These are phyloP conservation scores for Leccinellum rugosiceps DNA, from an alignment of 768 basidiomycete species.

Conservation along the genomic window DNA sequence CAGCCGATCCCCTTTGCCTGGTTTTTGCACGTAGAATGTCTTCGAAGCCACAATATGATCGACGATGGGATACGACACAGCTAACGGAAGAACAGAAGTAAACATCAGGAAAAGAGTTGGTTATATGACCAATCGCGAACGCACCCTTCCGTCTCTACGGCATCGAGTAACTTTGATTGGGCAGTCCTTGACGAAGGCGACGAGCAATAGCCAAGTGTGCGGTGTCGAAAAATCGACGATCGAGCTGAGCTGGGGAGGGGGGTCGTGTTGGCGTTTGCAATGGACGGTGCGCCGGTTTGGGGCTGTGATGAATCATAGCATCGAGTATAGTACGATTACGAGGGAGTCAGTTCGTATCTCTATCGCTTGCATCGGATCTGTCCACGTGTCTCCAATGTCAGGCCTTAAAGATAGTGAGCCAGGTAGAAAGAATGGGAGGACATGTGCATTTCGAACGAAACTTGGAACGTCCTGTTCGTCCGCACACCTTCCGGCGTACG, in stretches of 20 bases:
- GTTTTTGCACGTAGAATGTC: conserved; percentile 69
- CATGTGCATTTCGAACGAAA: conserved; percentile 46
- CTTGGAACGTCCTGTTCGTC: conserved; percentile 71
- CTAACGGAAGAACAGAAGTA: conserved; percentile 36
- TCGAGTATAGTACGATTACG: neutral
- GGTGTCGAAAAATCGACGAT: conserved; percentile 60
- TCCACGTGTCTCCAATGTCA: neutral
- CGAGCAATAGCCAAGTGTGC: conserved; percentile 71
- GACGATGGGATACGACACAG: conserved; percentile 86
- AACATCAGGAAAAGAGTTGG: too few species aligned
- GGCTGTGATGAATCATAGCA: neutral
- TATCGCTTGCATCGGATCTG: neutral
- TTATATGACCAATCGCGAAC: conserved; percentile 12
- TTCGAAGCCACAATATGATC: conserved; percentile 94
- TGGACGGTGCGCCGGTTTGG: too few species aligned
- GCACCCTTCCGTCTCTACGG: conserved; percentile 67
- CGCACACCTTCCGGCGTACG: conserved; percentile 52
- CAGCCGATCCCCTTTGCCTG: conserved; percentile 71
- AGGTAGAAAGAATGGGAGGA: neutral
- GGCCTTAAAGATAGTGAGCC: neutral
- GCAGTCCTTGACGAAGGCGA: conserved; percentile 78
- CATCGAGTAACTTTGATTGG: conserved; percentile 87
- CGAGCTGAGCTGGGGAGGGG: too few species aligned
- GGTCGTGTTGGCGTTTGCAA: conserved; percentile 27
- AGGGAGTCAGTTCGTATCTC: neutral